Conservation (phyloP, 2,329 filamentous ascomycete genomes). For the Apiospora kogelbergensis region DNA sequence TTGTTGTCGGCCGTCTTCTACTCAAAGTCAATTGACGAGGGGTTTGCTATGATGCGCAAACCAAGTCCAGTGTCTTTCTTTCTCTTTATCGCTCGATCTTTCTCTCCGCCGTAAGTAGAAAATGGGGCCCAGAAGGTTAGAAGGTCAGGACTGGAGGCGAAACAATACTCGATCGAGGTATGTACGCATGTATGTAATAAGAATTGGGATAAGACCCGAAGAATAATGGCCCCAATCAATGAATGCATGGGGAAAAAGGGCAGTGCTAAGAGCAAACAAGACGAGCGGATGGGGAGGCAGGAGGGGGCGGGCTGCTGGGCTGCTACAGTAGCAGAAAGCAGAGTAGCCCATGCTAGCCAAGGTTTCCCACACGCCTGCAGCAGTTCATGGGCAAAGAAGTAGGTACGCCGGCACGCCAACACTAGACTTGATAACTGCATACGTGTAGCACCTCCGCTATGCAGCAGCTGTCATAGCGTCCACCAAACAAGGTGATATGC, state of each 20-base stretch:
- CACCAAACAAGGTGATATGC: background rate
- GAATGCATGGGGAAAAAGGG: background rate
- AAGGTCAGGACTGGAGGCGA: background rate
- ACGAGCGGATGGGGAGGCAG: background rate
- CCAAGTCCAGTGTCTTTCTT: slow-evolving; percentile 2
- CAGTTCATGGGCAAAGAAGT: background rate
- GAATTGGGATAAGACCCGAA: slow-evolving; percentile 1
- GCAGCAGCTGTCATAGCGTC: background rate
- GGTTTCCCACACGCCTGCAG: slow-evolving; percentile 3
- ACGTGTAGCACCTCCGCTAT: background rate
- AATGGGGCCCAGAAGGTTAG: background rate
- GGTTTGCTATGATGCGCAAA: background rate
- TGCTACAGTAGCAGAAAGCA: too few relatives aligned
- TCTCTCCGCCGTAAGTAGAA: background rate
- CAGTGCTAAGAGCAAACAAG: slow-evolving; percentile 6
- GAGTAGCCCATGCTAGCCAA: background rate
- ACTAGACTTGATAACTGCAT: background rate
- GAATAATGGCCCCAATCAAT: background rate
- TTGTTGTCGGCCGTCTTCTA: background rate
- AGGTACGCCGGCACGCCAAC: background rate
- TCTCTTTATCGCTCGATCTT: slow-evolving; percentile 2
- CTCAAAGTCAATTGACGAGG: background rate
- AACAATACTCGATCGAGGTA: slow-evolving; percentile 9
- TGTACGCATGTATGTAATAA: slow-evolving; percentile 4
- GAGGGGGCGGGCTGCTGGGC: background rate